These are phyloP conservation scores for Scheffersomyces parashehatae DNA, from an alignment of 1,139 yeast genomes.

Conservation along the genomic window DNA sequence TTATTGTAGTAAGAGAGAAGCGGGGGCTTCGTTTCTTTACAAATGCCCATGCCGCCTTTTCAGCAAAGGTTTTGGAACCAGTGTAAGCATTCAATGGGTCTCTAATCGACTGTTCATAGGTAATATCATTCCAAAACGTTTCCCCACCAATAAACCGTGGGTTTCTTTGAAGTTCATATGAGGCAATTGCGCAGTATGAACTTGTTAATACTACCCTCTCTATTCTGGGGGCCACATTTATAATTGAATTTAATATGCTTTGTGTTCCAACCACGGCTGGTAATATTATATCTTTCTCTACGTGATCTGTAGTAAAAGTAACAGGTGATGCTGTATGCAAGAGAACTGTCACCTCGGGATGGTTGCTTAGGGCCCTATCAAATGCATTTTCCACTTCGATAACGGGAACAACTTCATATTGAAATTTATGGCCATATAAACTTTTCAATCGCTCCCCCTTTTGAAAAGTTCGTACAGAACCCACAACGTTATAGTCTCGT, in stretches of 20 bases:
- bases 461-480: constrained; percentile 35
- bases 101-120: constrained; percentile 35
- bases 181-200: constrained; percentile 38
- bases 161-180: constrained; percentile 36
- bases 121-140: constrained; percentile 38
- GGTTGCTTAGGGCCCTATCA: constrained; percentile 28
- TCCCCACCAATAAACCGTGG: constrained; percentile 32
- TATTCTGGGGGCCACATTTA: constrained; percentile 24
- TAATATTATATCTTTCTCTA: constrained; percentile 38
- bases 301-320: constrained; percentile 30
- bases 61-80: constrained; percentile 11
- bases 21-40: constrained; percentile 2
- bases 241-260: constrained; percentile 31
- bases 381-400: constrained; percentile 31
- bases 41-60: constrained; percentile 14
- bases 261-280: constrained; percentile 45
- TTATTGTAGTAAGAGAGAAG: not conserved
- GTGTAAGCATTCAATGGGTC: constrained; percentile 31
- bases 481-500: constrained; percentile 34
- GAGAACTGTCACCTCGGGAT: constrained; percentile 24
- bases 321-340: constrained; percentile 26
- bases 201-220: constrained; percentile 42
- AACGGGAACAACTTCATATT: constrained; percentile 29
- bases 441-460: constrained; percentile 32
- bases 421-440: constrained; percentile 20